A percentile compares a stretch with the other conserved stretches of the same genome.
phyloP scores from a whole-genome alignment of 2,329 filamentous ascomycete genomes.

The Arthroderma sp. region DNA sequence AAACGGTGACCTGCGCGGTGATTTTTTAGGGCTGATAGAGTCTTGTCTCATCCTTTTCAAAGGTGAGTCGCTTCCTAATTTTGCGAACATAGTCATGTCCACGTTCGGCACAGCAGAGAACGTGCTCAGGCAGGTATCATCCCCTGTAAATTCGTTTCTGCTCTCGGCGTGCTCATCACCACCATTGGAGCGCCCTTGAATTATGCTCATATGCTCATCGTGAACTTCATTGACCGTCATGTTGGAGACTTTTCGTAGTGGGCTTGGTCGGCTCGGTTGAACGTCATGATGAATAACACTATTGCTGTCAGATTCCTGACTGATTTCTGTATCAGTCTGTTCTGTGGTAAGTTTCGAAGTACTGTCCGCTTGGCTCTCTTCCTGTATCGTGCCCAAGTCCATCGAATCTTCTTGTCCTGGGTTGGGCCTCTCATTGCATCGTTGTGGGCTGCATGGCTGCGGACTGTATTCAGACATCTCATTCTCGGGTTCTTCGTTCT shows the following conservation, averaged over 20 bases:
- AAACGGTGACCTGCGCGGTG: constrained; percentile 9
- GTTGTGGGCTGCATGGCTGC: too few relatives aligned
- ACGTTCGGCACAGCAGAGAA: constrained; percentile 71
- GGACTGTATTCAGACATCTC: too few relatives aligned
- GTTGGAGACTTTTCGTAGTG: constrained; percentile 16
- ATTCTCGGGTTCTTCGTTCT: background rate
- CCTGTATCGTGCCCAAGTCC: too few relatives aligned
- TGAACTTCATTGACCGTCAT: constrained; percentile 26
- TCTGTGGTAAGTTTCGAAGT: background rate
- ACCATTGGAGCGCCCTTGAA: constrained; percentile 18
- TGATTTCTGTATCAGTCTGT: background rate
- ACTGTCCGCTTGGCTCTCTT: background rate
- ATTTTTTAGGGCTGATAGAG: constrained; percentile 32
- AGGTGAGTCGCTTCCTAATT: constrained; percentile 51
- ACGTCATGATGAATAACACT: constrained; percentile 9
- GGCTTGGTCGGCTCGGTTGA: background rate
- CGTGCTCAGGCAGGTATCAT: constrained; percentile 52
- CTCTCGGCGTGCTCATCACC: constrained; percentile 12
- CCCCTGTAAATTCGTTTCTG: constrained; percentile 21
- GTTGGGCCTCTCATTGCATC: too few relatives aligned
- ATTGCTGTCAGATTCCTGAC: background rate
- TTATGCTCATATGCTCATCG: constrained; percentile 32
- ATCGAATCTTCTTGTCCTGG: too few relatives aligned
- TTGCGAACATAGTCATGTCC: constrained; percentile 72
- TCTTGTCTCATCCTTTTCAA: constrained; percentile 34